Evolutionary conservation across 2,329 filamentous ascomycete genomes (phyloP).

Genomic region (Ascochyta fabae): DNA sequence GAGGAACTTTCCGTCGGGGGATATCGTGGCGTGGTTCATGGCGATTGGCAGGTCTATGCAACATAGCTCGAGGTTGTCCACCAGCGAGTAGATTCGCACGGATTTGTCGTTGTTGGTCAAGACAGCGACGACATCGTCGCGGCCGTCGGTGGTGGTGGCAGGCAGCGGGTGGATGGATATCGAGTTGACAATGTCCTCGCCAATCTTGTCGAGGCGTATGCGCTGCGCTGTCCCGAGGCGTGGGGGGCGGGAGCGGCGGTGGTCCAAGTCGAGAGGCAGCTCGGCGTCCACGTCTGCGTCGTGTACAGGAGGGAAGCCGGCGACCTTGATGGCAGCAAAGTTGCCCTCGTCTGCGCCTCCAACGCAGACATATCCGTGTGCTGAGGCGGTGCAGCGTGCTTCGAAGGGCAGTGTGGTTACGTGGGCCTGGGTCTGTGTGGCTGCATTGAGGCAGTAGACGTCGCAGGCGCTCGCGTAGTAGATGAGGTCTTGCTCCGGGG

Average conservation of each 20-base stretch:
- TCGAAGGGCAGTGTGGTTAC: constrained; percentile 70
- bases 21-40: constrained; percentile 94
- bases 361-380: constrained; percentile 86
- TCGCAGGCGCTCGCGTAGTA: constrained; percentile 84
- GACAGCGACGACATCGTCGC: constrained; percentile 71
- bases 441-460: constrained; percentile 63
- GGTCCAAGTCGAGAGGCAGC: constrained; percentile 59
- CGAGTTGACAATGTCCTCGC: constrained; percentile 70
- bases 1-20: constrained; percentile 81
- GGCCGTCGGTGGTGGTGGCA: constrained; percentile 47
- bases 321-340: constrained; percentile 78
- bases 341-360: constrained; percentile 85
- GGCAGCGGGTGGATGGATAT: constrained; percentile 66
- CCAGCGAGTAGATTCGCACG: constrained; percentile 81
- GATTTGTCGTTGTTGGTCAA: constrained; percentile 92
- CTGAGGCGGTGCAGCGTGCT: constrained; percentile 85
- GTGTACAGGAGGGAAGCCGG: constrained; percentile 50
- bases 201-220: constrained; percentile 64
- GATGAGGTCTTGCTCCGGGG: constrained; percentile 74
- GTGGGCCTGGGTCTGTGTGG: constrained; percentile 75
- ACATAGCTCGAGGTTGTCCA: constrained; percentile 70
- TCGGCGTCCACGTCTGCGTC: constrained; percentile 62
- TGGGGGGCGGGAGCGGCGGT: constrained; percentile 44
- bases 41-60: constrained; percentile 78
- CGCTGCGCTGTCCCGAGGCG: constrained; percentile 44